Conservation (phyloP, 108 stramenopile genomes). For the Phaeodactylum tricornutum region DNA sequence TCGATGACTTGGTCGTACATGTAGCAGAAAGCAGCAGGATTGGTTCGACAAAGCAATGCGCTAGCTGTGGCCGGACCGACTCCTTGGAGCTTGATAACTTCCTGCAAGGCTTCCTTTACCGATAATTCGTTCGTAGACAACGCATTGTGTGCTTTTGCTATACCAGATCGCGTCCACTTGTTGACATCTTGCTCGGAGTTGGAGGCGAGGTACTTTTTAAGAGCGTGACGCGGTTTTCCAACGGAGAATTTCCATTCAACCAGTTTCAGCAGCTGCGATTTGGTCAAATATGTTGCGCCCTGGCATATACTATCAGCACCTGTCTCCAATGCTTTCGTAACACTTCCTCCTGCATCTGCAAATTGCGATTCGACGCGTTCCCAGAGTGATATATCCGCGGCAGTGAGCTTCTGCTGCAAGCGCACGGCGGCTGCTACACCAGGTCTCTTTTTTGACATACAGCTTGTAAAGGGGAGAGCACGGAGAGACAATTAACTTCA, state of each 20-base stretch:
- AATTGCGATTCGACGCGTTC: too few species aligned
- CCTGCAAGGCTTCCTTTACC: constrained; percentile 17
- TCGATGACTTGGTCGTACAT: constrained; percentile 85
- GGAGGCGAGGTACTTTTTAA: constrained; percentile 28
- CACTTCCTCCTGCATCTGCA: too few species aligned
- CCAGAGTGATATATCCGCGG: too few species aligned
- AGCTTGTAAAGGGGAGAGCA: too few species aligned
- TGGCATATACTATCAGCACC: too few species aligned
- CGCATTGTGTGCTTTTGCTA: constrained; percentile 16
- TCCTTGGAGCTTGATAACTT: constrained; percentile 40
- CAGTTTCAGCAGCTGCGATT: constrained; percentile 40
- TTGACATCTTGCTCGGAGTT: constrained; percentile 32
- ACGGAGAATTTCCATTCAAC: constrained; percentile 74
- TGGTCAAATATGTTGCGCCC: too few species aligned
- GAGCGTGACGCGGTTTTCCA: constrained; percentile 54
- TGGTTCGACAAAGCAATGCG: constrained; percentile 39
- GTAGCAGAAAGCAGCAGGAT: constrained; percentile 55
- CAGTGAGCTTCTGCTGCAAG: too few species aligned
- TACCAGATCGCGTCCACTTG: constrained; percentile 17
- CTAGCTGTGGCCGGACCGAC: constrained; percentile 69
- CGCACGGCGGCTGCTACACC: too few species aligned
- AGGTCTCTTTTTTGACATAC: too few species aligned
- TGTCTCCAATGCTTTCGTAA: too few species aligned
- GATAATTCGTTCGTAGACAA: background rate
- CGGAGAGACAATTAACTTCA: too few species aligned